Conservation (phyloP, 495 filamentous ascomycete genomes). For the Chaetomidium leptoderma region DNA sequence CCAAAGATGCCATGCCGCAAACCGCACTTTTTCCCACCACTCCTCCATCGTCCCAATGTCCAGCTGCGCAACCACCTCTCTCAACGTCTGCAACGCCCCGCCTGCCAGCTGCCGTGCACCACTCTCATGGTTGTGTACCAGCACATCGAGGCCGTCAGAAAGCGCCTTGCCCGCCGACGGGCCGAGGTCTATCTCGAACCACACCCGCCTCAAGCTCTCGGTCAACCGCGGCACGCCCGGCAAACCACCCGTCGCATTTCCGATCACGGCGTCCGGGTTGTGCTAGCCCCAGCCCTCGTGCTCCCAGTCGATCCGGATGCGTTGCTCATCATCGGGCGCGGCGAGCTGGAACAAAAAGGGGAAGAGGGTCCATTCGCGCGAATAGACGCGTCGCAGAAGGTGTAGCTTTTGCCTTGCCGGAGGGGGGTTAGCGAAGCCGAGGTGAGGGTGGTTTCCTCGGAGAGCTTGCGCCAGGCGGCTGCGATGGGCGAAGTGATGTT, state of each 20-base stretch:
- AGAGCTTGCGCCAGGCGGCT: slow-evolving; percentile 59
- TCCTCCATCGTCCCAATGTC: slow-evolving; percentile 19
- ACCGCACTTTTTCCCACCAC: slow-evolving; percentile 54
- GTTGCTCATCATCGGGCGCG: slow-evolving; percentile 27
- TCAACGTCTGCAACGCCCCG: slow-evolving; percentile 46
- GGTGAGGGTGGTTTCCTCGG: slow-evolving; percentile 57
- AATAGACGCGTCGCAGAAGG: slow-evolving; percentile 50
- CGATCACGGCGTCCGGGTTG: slow-evolving; percentile 41
- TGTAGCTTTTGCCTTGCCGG: slow-evolving; percentile 55
- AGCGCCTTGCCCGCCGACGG: slow-evolving; percentile 41
- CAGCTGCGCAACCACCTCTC: slow-evolving; percentile 35
- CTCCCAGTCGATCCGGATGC: slow-evolving; percentile 60
- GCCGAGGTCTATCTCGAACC: slow-evolving; percentile 49
- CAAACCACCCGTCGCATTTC: slow-evolving; percentile 33
- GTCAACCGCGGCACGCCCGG: slow-evolving; percentile 53
- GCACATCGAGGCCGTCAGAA: slow-evolving; percentile 39
- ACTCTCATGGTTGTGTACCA: slow-evolving; percentile 52
- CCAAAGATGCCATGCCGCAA: slow-evolving; percentile 60
- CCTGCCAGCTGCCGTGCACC: slow-evolving; percentile 54
- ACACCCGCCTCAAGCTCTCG: slow-evolving; percentile 54
- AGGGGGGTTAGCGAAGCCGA: slow-evolving; percentile 44
- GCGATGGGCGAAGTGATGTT: slow-evolving; percentile 51
- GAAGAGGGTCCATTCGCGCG: slow-evolving; percentile 59
- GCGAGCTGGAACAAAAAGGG: slow-evolving; percentile 59
- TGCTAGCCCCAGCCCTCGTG: slow-evolving; percentile 57